Evolutionary conservation across 2,329 filamentous ascomycete species (phyloP), one percentile per base, ranked within the genome.

Genomic region (Trichoderma guizhouense): DNA sequence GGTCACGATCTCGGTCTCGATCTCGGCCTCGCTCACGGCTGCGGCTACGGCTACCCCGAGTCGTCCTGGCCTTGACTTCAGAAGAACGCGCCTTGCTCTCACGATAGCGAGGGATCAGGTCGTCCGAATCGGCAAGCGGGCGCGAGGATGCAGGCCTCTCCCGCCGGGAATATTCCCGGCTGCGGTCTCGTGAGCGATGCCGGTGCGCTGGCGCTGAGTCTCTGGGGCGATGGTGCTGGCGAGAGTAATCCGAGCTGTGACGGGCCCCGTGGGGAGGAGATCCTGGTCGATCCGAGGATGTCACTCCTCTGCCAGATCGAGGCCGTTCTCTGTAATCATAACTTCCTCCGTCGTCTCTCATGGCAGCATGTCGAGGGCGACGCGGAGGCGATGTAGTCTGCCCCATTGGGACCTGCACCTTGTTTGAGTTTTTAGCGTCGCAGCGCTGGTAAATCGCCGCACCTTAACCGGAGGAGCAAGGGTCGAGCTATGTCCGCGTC

Each of bases 381-480:
- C 76, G 78, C 76, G 76, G 77, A 81, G 77, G 75, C 76, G 77
- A 77, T 76, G 78, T 73, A 77, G 75, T 74, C 74, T 76, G 76
- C 76, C 77, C 73, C 78, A 78, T 77, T 73, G 76, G 73, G 72
- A 74, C 72, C 71, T 77, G 74, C 76, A 75, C 75, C 74, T 74
- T 71, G 76, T 77, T 80, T 77, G 79, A 82, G 79, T 81, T 83
- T 81, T 83, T 81, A 83, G 81, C 78, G 77, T 76, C 76, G 76
- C 76, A 76, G 75, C 53, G 69, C 76, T 66, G 75, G 75, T 78
- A 80, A 81, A 80, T 80, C 76, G 79, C 81, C 81, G 81, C 76
- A 81, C 77, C 80, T 82, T 82, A 82, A 77, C 81, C 81, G 81
- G 79, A 61, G 53, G 69, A 75, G 74, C 77, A 75, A 75, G 76